Evolutionary conservation across 768 basidiomycete species (phyloP).

Genomic region (Coprinellus aureogranulatus): DNA sequence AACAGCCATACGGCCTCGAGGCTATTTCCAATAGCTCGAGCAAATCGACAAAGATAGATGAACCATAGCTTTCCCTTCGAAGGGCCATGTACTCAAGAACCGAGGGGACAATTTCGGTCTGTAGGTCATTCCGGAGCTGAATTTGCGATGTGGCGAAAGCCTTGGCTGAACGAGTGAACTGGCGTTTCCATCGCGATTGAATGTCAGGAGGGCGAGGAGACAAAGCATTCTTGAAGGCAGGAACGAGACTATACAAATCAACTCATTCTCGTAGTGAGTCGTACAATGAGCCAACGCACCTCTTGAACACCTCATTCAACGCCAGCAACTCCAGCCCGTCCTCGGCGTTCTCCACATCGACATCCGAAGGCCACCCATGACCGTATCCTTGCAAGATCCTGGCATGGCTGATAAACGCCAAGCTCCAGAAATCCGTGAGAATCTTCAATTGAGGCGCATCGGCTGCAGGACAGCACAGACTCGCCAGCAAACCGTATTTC

Average conservation of each 20-base stretch:
- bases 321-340: conserved; percentile 18
- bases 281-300: background rate
- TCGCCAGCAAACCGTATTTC: conserved; percentile 51
- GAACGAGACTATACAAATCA: background rate
- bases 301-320: conserved; percentile 1
- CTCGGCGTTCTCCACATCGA: conserved; percentile 1
- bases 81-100: conserved; percentile 47
- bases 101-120: conserved; percentile 30
- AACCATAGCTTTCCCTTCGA: conserved; percentile 48
- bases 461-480: conserved; percentile 57
- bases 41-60: conserved; percentile 50
- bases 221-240: conserved; percentile 14
- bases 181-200: conserved; percentile 34
- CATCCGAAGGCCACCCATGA: conserved; percentile 2
- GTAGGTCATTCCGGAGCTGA: conserved; percentile 23
- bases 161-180: conserved; percentile 35
- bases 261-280: too few relatives aligned
- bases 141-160: conserved; percentile 36
- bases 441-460: conserved; percentile 56
- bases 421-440: conserved; percentile 47
- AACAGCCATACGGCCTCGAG: conserved; percentile 27
- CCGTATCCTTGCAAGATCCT: conserved; percentile 15
- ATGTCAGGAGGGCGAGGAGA: too few relatives aligned
- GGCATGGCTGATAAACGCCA: conserved; percentile 37
- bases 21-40: conserved; percentile 54